Percentiles rank a stretch among this genome's conserved stretches.
These are phyloP conservation scores for Agrostemma githago DNA, from an alignment of 148 eudicot species.

Conservation along the genomic window DNA sequence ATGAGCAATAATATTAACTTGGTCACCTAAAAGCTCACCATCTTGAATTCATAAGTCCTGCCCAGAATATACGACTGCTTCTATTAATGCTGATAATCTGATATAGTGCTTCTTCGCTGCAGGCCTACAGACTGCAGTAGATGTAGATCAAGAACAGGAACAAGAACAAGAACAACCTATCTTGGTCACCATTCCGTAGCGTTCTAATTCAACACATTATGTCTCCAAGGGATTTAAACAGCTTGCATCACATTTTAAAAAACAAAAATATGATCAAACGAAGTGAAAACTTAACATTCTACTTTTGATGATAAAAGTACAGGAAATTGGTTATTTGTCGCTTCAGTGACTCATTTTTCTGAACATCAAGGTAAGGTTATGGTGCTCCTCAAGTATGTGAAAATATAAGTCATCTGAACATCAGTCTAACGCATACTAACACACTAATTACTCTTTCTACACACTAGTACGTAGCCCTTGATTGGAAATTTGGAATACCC, in stretches of 20 bases:
- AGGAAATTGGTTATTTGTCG: background rate
- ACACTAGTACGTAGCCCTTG: background rate
- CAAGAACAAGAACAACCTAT: background rate
- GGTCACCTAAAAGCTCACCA: conserved; percentile 18
- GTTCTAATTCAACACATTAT: too few species aligned
- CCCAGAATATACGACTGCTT: background rate
- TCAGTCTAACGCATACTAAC: background rate
- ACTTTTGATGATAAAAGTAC: too few species aligned
- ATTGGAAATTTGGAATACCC: background rate
- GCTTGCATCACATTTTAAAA: background rate
- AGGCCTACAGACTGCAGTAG: background rate
- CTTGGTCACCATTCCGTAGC: too few species aligned
- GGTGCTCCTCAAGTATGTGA: too few species aligned
- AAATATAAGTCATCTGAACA: background rate
- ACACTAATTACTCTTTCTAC: background rate
- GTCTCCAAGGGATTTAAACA: background rate
- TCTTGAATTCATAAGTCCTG: background rate
- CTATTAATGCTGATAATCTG: background rate
- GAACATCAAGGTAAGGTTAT: background rate
- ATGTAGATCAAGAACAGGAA: background rate
- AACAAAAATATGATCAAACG: background rate
- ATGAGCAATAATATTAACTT: conserved; percentile 20
- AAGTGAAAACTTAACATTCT: background rate
- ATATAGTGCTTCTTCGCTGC: background rate
- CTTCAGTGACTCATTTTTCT: background rate